A percentile compares a stretch with the other conserved stretches of the same genome.
Evolutionary conservation across 495 filamentous ascomycete species (phyloP).

Genomic region (Xylaria flabelliformis): DNA sequence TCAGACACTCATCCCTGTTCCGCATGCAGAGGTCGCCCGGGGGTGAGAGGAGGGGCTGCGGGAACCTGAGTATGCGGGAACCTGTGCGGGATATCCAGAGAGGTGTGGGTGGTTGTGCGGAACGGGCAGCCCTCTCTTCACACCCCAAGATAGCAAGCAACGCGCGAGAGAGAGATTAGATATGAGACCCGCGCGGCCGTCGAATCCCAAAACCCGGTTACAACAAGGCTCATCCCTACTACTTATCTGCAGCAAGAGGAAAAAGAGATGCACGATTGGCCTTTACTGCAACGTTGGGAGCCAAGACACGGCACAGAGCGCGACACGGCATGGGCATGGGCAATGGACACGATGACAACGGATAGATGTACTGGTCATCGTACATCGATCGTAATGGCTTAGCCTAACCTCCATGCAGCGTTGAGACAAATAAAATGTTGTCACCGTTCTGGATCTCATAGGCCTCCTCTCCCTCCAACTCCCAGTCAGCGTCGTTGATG

Average conservation of each 20-base stretch:
- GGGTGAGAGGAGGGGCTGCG: background rate
- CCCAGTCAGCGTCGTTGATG: conserved; percentile 98
- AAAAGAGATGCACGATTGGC: conserved; percentile 19
- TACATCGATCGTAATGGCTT: conserved; percentile 17
- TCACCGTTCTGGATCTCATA: conserved; percentile 84
- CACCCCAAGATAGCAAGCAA: conserved; percentile 8
- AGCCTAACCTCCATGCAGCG: conserved; percentile 86
- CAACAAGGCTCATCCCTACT: conserved; percentile 22
- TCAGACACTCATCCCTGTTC: conserved; percentile 16
- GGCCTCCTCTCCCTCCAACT: conserved; percentile 90
- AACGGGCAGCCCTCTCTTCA: background rate
- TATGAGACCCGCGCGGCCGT: background rate
- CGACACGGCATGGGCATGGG: background rate
- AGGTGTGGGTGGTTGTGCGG: conserved; percentile 16
- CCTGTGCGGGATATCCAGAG: background rate
- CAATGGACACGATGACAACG: background rate
- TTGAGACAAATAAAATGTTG: conserved; percentile 95
- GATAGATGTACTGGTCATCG: conserved; percentile 4
- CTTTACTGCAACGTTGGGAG: conserved; percentile 6
- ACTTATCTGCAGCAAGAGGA: conserved; percentile 4
- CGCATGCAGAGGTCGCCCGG: conserved; percentile 27
- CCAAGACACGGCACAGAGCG: conserved; percentile 14
- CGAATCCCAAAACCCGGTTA: conserved; percentile 13
- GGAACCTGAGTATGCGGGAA: no score
- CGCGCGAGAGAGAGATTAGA: background rate